phyloP scores from a whole-genome alignment of 2,329 filamentous ascomycete genomes.

The Diplodia seriata region DNA sequence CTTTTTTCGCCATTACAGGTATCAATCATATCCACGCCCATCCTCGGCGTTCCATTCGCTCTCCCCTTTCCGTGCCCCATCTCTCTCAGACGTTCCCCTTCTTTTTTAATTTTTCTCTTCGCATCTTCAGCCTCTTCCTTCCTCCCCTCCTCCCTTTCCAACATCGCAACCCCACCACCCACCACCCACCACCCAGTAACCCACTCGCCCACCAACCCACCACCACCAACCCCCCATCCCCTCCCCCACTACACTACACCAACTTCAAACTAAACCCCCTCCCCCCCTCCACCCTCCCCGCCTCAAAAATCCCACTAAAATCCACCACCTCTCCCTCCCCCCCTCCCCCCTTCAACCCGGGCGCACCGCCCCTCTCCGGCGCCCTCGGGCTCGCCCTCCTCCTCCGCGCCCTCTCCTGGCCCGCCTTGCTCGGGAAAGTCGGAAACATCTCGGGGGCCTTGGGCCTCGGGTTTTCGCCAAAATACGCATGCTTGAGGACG shows the following conservation, averaged over 20 bases:
- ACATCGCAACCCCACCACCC: not conserved
- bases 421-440: conserved; percentile 94
- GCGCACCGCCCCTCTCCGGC: conserved; percentile 75
- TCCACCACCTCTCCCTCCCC: conserved; percentile 48
- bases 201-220: too few relatives aligned
- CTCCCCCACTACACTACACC: conserved; percentile 34
- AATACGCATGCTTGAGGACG: conserved; percentile 82
- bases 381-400: conserved; percentile 79
- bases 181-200: not conserved
- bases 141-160: not conserved
- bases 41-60: not conserved
- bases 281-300: conserved; percentile 55
- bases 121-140: not conserved
- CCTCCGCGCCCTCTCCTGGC: conserved; percentile 77
- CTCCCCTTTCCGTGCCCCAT: not conserved
- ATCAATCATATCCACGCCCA: not conserved
- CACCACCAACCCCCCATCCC: not conserved
- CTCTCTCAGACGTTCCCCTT: not conserved
- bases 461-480: conserved; percentile 84
- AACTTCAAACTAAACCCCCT: conserved; percentile 54
- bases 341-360: conserved; percentile 53
- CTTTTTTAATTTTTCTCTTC: not conserved
- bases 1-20: not conserved
- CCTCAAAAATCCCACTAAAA: conserved; percentile 57
- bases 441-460: conserved; percentile 94